phyloP scores from a whole-genome alignment of 306 rosid genomes.

The Medicago lupulina region DNA sequence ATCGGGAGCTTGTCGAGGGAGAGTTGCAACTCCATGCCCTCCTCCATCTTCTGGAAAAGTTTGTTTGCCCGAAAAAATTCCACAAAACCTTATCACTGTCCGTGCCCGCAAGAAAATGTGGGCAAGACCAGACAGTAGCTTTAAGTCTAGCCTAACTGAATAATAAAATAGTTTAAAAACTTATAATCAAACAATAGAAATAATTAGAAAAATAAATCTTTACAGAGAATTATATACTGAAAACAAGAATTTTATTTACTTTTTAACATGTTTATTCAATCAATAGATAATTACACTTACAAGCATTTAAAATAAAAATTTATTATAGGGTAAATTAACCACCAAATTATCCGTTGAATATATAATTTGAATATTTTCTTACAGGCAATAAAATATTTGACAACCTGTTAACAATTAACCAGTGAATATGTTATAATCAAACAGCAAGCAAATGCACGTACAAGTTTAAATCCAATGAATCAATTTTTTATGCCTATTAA shows the following conservation, averaged over 20 bases:
- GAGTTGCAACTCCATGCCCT: constrained; percentile 54
- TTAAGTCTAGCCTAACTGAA: background rate
- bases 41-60: constrained; percentile 54
- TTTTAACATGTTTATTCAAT: background rate
- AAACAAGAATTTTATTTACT: background rate
- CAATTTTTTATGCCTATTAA: background rate
- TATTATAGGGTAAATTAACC: background rate
- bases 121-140: background rate
- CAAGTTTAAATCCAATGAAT: background rate
- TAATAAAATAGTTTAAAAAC: background rate
- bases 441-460: background rate
- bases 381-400: background rate
- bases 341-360: background rate
- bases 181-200: background rate
- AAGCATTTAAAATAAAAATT: background rate
- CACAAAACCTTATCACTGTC: constrained; percentile 10
- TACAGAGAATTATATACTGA: background rate
- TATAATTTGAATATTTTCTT: background rate
- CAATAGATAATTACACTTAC: background rate
- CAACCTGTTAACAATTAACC: background rate
- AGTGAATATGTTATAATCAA: background rate
- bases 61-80: constrained; percentile 41
- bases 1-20: constrained; percentile 91
- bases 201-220: background rate
- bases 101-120: background rate